A percentile compares a stretch with the other conserved stretches of the same genome.
phyloP scores from a whole-genome alignment of 805 yeast species.

The Tetrapisispora phaffii region DNA sequence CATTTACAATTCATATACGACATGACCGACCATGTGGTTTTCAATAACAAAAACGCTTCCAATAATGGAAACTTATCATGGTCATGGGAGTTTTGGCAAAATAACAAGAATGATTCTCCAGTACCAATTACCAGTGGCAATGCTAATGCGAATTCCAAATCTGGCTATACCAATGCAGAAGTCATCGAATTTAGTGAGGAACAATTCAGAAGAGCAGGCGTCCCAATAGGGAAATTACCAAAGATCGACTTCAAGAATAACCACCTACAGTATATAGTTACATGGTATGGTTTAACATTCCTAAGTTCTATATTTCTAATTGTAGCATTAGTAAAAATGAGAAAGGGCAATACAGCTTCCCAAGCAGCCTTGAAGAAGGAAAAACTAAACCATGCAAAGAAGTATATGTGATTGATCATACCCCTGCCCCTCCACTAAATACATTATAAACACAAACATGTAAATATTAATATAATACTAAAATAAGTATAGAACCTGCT shows the following conservation, averaged over 20 bases:
- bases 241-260: constrained; percentile 74
- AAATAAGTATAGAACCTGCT: too few relatives aligned
- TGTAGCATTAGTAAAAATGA: constrained; percentile 38
- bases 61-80: constrained; percentile 11
- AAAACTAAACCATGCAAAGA: constrained; percentile 41
- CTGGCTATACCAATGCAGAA: constrained; percentile 2
- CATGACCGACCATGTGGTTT: constrained; percentile 43
- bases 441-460: neutral
- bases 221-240: constrained; percentile 82
- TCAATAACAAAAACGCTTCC: neutral
- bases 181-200: constrained; percentile 37
- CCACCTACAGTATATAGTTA: constrained; percentile 82
- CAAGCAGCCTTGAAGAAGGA: constrained; percentile 30
- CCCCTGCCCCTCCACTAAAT: neutral
- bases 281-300: constrained; percentile 87
- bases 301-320: constrained; percentile 61
- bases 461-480: neutral
- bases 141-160: neutral
- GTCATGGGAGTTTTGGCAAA: constrained; percentile 29
- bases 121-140: too few relatives aligned
- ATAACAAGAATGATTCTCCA: neutral
- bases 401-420: constrained; percentile 24
- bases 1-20: constrained; percentile 68
- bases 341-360: constrained; percentile 22
- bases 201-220: constrained; percentile 70